Base-by-base conservation (phyloP, 352 stramenopile species). In the Phytophthora agathidicida region DNA sequence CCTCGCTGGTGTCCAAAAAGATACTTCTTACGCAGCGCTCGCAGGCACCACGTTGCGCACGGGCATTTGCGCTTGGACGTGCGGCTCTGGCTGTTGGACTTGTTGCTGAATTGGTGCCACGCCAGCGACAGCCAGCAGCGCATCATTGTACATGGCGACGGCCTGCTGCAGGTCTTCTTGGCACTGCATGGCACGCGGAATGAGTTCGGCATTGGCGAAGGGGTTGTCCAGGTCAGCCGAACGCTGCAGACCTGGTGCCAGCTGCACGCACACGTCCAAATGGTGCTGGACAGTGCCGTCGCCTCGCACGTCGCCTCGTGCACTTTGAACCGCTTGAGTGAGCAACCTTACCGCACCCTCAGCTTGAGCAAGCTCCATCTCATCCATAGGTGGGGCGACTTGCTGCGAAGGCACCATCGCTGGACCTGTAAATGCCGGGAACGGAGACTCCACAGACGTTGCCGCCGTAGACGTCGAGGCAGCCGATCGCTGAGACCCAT, bases 81-180 rank as follows among this genome's bases (percentile, higher is more conserved):
- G 65, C n/a, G 53, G 54, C 37, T 71, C 49, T 22, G 53, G 24
- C 13, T 45, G 43, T 19, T 51, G 56, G n/a, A 22, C 44, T 52
- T 61, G 56, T 32, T 68, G 63, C 24, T 49, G 51, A 13, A 11
- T 37, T 22, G 55, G 45, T 31, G 50, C 35, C 27, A 75, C 28
- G 17, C 57, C 67, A 5, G 57, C 68, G 4, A 36, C 60, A 48
- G 70, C 70, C n/a, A 79, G 50, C 22, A 79, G 35, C 10, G 70
- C 59, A 53, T 79, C 70, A 45, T 79, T 79, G 42, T 76, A 79
- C 43, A 74, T 56, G 14, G 62, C 54, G 3, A 79, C 48, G n/a
- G 54, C 58, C 17, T 61, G 62, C 24, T 71, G 66, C 14, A 79
- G 43, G 49, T 79, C 70, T 41, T 79, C 70, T 48, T 71, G 61